Percentiles rank a stretch among this genome's conserved stretches.
phyloP scores from a whole-genome alignment of 163 green algal species.

The Prototheca stagnorum region DNA sequence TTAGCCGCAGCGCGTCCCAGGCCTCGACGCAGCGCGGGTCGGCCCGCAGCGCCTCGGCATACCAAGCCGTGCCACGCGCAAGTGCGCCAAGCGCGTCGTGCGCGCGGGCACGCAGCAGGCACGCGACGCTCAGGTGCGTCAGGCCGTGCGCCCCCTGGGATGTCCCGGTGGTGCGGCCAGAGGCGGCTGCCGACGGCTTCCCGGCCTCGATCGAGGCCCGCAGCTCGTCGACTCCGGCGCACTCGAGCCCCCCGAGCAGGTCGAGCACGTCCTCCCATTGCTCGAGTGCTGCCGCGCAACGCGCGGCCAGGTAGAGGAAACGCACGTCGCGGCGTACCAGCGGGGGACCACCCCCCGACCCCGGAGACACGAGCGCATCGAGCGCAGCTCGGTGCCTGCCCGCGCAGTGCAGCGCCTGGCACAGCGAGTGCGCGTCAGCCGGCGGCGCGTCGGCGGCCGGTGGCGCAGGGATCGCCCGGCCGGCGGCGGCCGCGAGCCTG shows the following conservation, averaged over 20 bases:
- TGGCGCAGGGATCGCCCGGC: too few species aligned
- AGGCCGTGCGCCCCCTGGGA: too few species aligned
- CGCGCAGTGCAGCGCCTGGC: conserved; percentile 31
- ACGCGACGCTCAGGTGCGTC: conserved; percentile 43
- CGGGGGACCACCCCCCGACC: too few species aligned
- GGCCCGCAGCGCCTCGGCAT: conserved; percentile 32
- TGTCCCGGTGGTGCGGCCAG: too few species aligned
- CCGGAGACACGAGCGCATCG: too few species aligned
- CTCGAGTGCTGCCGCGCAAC: too few species aligned
- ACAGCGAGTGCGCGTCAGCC: conserved; percentile 65
- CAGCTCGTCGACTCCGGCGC: too few species aligned
- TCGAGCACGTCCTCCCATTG: too few species aligned
- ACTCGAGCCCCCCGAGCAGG: too few species aligned
- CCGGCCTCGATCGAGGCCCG: too few species aligned
- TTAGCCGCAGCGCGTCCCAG: conserved; percentile 55
- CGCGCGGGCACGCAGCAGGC: conserved; percentile 55
- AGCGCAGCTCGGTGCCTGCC: conserved; percentile 14
- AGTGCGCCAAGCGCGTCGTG: conserved; percentile 75
- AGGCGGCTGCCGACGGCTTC: too few species aligned
- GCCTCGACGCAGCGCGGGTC: conserved; percentile 87
- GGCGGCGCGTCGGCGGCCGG: conserved; percentile 25
- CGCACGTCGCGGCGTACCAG: conserved; percentile 40
- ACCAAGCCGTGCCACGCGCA: conserved; percentile 40
- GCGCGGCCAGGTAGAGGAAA: conserved; percentile 75
- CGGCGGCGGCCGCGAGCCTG: too few species aligned